A percentile compares a stretch with the other conserved stretches of the same genome.
Conservation (phyloP, 2,329 filamentous ascomycete genomes). For the Penicillium sp. region DNA sequence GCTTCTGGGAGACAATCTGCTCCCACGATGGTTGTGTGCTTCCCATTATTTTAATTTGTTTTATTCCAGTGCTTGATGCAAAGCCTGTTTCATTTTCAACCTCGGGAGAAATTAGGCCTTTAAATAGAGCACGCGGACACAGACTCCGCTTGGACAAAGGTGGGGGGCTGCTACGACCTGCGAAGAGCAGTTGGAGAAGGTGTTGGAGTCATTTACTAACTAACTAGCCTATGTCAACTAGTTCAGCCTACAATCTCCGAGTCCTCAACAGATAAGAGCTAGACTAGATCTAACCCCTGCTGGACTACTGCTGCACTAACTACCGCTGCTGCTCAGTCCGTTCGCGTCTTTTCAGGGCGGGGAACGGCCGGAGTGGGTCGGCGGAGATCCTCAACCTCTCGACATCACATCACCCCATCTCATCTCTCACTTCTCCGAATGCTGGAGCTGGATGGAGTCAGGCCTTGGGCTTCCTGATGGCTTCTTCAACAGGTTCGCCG, state of each 20-base stretch:
- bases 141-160: not conserved
- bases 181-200: too few species aligned
- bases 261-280: too few species aligned
- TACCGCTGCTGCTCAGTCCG: too few species aligned
- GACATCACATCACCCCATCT: not conserved
- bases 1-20: constrained; percentile 35
- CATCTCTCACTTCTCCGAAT: constrained; percentile 1
- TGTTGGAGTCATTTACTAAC: too few species aligned
- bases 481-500: constrained; percentile 28
- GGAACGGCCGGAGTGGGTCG: constrained; percentile 9
- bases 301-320: too few species aligned
- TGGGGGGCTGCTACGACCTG: too few species aligned
- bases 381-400: constrained; percentile 22
- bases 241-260: too few species aligned
- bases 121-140: constrained; percentile 3
- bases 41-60: constrained; percentile 17
- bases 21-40: constrained; percentile 32
- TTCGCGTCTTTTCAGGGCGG: too few species aligned
- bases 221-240: too few species aligned
- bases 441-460: constrained; percentile 19
- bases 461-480: constrained; percentile 25
- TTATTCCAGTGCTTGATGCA: not conserved
- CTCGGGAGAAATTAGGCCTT: not conserved
- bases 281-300: too few species aligned
- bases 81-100: not conserved